Evolutionary conservation across 208 protist species (phyloP), one percentile per base, ranked within the genome.

Genomic region (Trypanosoma congolense): DNA sequence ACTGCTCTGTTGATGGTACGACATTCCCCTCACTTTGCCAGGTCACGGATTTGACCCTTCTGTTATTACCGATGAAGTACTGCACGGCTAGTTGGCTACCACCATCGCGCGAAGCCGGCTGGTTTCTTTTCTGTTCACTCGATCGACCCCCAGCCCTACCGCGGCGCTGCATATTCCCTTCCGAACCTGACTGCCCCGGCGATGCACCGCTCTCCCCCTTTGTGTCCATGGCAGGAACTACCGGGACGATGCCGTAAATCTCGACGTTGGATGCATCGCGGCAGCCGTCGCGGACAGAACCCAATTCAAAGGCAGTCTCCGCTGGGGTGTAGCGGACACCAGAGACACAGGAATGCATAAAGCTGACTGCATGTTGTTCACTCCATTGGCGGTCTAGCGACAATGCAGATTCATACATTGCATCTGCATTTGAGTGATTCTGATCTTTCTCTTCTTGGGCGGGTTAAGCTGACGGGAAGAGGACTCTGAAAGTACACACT

Each of bases 41-140:
- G 5, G 5, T n/a, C 18, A 5, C 18, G 12, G 10, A 22, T 46
- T 24, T 19, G 6, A 9, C 42, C 42, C 9, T 9, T 30, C 10
- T 21, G 6, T 6, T 29, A 24, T 65, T 51, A 19, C 60, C 28
- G 9, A 82, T 18, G 36, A 52, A 54, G 46, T 82, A 89, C 9
- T 78, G 84, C 47, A 89, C 84, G 5, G 87, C 74, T 40, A 89
- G 67, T 54, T 69, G 69, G 45, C 36, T 71, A 67, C 26, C 67
- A 64, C 31, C 52, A 57, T 16, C n/a, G n/a, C n/a, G n/a, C n/a
- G n/a, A n/a, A n/a, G n/a, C n/a, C n/a, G n/a, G n/a, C n/a, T n/a
- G n/a, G n/a, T n/a, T n/a, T n/a, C n/a, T n/a, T n/a, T n/a, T n/a
- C n/a, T n/a, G n/a, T n/a, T n/a, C n/a, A n/a, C n/a, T n/a, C n/a